phyloP scores from a whole-genome alignment of 2,329 filamentous ascomycete species.

The Ramularia endophylla region DNA sequence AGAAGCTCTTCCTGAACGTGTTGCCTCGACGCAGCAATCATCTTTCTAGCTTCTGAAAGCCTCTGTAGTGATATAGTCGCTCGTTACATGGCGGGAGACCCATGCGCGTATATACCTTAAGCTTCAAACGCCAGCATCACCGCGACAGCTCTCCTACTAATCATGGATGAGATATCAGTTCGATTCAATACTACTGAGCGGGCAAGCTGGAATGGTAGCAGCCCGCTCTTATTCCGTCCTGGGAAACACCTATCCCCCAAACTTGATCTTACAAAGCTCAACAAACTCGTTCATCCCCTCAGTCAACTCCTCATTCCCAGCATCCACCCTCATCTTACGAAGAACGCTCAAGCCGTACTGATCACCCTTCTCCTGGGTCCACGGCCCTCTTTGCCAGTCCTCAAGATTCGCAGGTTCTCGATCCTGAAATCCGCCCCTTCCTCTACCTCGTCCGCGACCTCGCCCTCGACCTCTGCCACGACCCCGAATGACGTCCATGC shows the following conservation, averaged over 20 bases:
- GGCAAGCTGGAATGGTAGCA: no score
- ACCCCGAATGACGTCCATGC: slow-evolving; percentile 15
- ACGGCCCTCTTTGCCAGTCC: slow-evolving; percentile 26
- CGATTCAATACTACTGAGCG: no score
- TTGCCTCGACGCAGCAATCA: no score
- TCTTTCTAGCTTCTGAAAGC: no score
- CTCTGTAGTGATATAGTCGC: no score
- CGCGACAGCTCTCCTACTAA: no score
- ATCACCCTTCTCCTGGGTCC: slow-evolving; percentile 35
- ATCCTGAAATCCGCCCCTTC: slow-evolving; percentile 11
- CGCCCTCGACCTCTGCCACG: slow-evolving; percentile 14
- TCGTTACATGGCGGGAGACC: no score
- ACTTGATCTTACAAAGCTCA: slow-evolving; percentile 38
- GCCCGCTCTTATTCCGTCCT: no score
- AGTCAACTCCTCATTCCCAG: slow-evolving; percentile 28
- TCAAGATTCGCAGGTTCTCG: slow-evolving; percentile 5
- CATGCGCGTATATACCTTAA: no score
- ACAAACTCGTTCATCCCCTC: slow-evolving; percentile 40
- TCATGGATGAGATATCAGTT: no score
- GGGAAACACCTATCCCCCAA: slow-evolving; percentile 18
- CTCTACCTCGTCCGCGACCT: slow-evolving; percentile 13
- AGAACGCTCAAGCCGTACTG: slow-evolving; percentile 28
- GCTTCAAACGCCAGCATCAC: no score
- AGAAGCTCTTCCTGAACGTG: no score
- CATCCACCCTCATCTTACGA: slow-evolving; percentile 26